Percentiles rank a stretch among this genome's conserved stretches.
These are phyloP conservation scores for Epichloe aotearoae DNA, from an alignment of 2,329 filamentous ascomycete genomes.

Conservation along the genomic window DNA sequence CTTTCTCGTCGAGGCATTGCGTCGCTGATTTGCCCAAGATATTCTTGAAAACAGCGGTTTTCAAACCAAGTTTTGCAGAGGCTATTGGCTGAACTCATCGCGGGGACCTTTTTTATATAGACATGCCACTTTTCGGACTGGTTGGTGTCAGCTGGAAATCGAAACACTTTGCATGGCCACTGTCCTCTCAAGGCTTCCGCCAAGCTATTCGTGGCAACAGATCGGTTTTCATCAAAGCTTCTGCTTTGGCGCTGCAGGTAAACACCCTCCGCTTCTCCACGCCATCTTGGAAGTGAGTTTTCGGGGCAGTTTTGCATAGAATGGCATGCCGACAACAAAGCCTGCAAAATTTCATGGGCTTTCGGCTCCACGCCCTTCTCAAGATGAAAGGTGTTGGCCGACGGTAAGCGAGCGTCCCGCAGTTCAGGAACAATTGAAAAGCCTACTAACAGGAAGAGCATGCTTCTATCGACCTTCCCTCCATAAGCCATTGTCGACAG, in stretches of 20 bases:
- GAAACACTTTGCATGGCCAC: background rate
- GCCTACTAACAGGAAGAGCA: background rate
- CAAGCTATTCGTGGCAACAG: background rate
- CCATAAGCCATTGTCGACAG: constrained; percentile 1
- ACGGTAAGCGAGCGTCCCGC: background rate
- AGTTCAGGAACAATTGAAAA: background rate
- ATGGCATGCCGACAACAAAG: background rate
- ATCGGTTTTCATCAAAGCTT: background rate
- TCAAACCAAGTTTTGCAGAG: constrained; percentile 1
- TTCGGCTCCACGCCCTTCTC: background rate
- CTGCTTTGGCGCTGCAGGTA: background rate
- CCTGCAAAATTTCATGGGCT: background rate
- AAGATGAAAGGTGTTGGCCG: background rate
- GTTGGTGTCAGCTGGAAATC: background rate
- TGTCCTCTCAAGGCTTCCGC: background rate
- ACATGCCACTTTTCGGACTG: background rate
- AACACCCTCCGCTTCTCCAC: background rate
- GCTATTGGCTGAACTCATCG: constrained; percentile 6
- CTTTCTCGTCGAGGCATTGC: background rate
- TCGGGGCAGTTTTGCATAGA: background rate
- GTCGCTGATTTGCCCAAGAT: background rate
- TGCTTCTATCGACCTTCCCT: background rate
- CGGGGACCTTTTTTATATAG: constrained; percentile 4
- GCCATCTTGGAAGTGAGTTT: background rate
- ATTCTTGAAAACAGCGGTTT: background rate